phyloP scores from a whole-genome alignment of 208 protist species.

The Crithidia thermophila region DNA sequence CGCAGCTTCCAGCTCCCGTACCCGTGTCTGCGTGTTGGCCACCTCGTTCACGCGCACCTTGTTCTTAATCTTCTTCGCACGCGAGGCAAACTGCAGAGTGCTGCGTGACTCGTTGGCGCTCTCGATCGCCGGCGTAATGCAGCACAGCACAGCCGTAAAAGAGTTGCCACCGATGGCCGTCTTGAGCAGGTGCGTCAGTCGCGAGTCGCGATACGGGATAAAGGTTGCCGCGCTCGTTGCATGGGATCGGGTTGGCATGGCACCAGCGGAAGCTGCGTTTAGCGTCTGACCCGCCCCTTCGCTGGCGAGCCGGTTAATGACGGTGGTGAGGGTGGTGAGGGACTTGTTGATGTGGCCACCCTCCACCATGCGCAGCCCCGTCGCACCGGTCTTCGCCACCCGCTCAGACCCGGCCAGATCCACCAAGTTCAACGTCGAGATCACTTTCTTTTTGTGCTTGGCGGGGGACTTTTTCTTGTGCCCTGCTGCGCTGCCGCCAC shows the following conservation, averaged over 20 bases:
- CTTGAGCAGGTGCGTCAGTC: constrained; percentile 94
- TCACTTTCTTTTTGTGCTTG: constrained; percentile 40
- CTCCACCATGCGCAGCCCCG: constrained; percentile 93
- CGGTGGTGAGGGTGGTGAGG: constrained; percentile 73
- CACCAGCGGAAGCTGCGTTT: constrained; percentile 13
- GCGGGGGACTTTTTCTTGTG: constrained; percentile 1
- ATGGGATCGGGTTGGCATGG: constrained; percentile 5
- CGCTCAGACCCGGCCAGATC: constrained; percentile 94
- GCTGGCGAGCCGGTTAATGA: constrained; percentile 69
- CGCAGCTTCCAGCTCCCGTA: constrained; percentile 49
- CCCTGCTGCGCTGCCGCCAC: neutral
- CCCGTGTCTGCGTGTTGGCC: constrained; percentile 45
- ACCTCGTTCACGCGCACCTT: constrained; percentile 68
- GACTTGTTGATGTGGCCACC: constrained; percentile 93
- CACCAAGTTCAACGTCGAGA: constrained; percentile 92
- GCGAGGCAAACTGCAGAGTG: constrained; percentile 79
- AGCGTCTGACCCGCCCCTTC: neutral
- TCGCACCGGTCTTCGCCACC: constrained; percentile 93
- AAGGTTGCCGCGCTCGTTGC: constrained; percentile 29
- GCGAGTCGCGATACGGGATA: constrained; percentile 93
- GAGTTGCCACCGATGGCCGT: constrained; percentile 96
- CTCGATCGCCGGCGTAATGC: constrained; percentile 65
- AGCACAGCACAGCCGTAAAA: constrained; percentile 88
- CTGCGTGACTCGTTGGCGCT: constrained; percentile 76
- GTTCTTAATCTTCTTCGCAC: constrained; percentile 73